Evolutionary conservation across 2,329 filamentous ascomycete species (phyloP).

Genomic region (Monosporascus sp.): DNA sequence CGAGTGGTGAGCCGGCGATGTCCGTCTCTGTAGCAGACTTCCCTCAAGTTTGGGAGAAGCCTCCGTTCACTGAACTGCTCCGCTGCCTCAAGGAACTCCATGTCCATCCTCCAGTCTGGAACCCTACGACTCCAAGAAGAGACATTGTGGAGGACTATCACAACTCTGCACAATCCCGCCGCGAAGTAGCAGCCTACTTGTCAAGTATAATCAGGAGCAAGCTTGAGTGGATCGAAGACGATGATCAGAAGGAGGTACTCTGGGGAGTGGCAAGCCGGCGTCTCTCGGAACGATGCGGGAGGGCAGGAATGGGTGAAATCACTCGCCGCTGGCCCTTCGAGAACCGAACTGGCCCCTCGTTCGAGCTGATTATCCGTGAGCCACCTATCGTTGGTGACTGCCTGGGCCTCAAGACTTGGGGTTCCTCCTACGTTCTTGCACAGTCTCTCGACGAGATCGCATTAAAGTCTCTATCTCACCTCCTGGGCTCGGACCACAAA

Average conservation of each 20-base stretch:
- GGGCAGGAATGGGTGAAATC: slow-evolving; percentile 60
- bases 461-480: slow-evolving; percentile 38
- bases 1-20: slow-evolving; percentile 16
- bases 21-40: slow-evolving; percentile 51
- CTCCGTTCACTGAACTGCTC: slow-evolving; percentile 60
- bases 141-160: slow-evolving; percentile 39
- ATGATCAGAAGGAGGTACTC: slow-evolving; percentile 61
- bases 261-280: slow-evolving; percentile 78
- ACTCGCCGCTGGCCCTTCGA: slow-evolving; percentile 50
- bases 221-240: slow-evolving; percentile 64
- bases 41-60: slow-evolving; percentile 77
- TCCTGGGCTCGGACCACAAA: slow-evolving; percentile 33
- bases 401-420: slow-evolving; percentile 93
- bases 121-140: slow-evolving; percentile 36
- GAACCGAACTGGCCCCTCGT: slow-evolving; percentile 29
- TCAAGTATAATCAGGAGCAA: slow-evolving; percentile 63
- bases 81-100: slow-evolving; percentile 62
- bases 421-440: slow-evolving; percentile 80
- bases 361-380: slow-evolving; percentile 73
- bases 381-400: slow-evolving; percentile 84
- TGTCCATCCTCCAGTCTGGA: slow-evolving; percentile 66
- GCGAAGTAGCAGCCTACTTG: slow-evolving; percentile 60
- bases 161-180: slow-evolving; percentile 38
- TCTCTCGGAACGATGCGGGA: slow-evolving; percentile 80
- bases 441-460: slow-evolving; percentile 57